These are phyloP conservation scores for Pestalotiopsis fici DNA, from an alignment of 2,329 filamentous ascomycete species.

Conservation along the genomic window DNA sequence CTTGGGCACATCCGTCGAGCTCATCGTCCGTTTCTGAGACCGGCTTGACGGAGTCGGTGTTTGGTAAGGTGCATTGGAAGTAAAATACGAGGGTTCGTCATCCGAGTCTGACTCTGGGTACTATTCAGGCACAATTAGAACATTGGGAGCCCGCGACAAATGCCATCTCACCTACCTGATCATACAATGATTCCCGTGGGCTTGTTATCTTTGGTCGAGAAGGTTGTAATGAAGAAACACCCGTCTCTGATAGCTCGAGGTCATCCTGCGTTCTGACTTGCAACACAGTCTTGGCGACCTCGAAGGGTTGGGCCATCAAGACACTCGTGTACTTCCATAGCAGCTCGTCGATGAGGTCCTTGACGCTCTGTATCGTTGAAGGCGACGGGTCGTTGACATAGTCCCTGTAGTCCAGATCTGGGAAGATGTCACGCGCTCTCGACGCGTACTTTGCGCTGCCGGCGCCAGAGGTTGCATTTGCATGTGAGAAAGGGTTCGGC, in stretches of 20 bases:
- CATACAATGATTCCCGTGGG: conserved; percentile 34
- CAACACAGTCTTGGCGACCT: conserved; percentile 91
- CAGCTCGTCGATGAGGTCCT: conserved; percentile 79
- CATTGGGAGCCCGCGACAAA: background rate
- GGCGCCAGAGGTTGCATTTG: conserved; percentile 35
- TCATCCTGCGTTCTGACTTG: conserved; percentile 69
- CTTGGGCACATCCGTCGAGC: conserved; percentile 32
- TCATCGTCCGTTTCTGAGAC: conserved; percentile 31
- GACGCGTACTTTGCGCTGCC: conserved; percentile 44
- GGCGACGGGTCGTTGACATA: conserved; percentile 79
- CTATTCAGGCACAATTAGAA: background rate
- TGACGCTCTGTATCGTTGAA: conserved; percentile 72
- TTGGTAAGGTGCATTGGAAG: conserved; percentile 55
- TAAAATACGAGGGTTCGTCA: conserved; percentile 86
- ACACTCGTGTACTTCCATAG: conserved; percentile 91
- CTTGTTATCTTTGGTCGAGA: conserved; percentile 31
- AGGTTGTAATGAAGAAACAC: conserved; percentile 26
- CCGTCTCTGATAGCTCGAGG: conserved; percentile 34
- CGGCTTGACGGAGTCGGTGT: conserved; percentile 52
- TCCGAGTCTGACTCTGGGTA: conserved; percentile 66
- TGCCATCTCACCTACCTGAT: conserved; percentile 24
- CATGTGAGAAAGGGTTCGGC: conserved; percentile 46
- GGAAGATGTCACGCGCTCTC: conserved; percentile 81
- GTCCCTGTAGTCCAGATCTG: conserved; percentile 89
- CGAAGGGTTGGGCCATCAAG: conserved; percentile 90